Evolutionary conservation across 208 protist species (phyloP).

Genomic region (Trypanosoma melophagium): DNA sequence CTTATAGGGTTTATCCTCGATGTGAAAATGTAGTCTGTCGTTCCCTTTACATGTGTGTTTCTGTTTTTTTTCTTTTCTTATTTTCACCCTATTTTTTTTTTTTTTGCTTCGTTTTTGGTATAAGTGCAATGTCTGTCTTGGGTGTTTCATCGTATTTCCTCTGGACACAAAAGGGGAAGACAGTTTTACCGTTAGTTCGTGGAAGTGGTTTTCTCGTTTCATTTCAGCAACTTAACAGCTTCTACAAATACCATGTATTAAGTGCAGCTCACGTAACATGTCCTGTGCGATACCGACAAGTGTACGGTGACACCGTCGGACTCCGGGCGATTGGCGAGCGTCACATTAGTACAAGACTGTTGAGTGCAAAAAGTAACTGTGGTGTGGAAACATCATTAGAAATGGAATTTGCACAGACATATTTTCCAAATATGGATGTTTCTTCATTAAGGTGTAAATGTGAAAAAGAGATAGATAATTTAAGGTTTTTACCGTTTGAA

Average conservation of each 20-base stretch:
- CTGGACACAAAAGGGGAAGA: conserved; percentile 87
- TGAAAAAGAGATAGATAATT: conserved; percentile 39
- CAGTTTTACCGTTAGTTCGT: conserved; percentile 76
- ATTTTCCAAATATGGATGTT: conserved; percentile 78
- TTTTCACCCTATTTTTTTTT: conserved; percentile 18
- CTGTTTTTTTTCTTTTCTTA: conserved; percentile 13
- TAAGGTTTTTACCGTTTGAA: conserved; percentile 45
- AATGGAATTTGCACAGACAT: conserved; percentile 62
- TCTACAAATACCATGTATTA: conserved; percentile 83
- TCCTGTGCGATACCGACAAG: conserved; percentile 56
- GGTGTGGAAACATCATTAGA: conserved; percentile 41
- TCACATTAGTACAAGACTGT: conserved; percentile 71
- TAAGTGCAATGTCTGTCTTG: conserved; percentile 53
- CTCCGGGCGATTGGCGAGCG: conserved; percentile 85
- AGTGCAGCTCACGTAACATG: conserved; percentile 82
- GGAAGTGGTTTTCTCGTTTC: conserved; percentile 80
- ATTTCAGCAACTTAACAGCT: conserved; percentile 66
- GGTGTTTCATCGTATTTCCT: conserved; percentile 88
- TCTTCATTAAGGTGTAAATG: conserved; percentile 50
- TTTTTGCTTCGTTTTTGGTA: conserved; percentile 23
- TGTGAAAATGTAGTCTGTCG: no score
- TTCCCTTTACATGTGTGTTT: neutral
- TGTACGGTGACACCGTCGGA: conserved; percentile 72
- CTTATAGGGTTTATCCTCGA: no score
- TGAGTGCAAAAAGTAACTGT: conserved; percentile 41